Conservation (phyloP, 2,329 filamentous ascomycete species). For the Penicillium concentricum region DNA sequence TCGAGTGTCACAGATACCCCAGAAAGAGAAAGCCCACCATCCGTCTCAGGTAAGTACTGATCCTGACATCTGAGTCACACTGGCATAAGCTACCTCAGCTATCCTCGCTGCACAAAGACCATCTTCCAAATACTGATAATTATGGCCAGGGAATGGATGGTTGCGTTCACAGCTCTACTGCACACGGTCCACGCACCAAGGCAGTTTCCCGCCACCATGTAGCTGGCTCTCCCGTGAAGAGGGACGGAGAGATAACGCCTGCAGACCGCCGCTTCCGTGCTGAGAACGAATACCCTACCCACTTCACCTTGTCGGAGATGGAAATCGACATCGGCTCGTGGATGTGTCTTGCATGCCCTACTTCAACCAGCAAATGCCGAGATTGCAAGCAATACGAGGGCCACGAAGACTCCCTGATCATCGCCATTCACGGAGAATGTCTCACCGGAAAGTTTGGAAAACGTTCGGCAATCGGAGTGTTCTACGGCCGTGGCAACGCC, state of each 20-base stretch:
- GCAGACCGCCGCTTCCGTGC: conserved; percentile 1
- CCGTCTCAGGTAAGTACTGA: neutral
- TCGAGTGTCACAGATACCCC: neutral
- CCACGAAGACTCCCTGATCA: conserved; percentile 9
- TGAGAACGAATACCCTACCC: neutral
- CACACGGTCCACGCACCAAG: neutral
- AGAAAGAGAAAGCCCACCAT: neutral
- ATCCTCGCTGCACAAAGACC: neutral
- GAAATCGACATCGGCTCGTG: conserved; percentile 7
- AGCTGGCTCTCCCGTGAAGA: neutral
- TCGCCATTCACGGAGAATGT: conserved; percentile 3
- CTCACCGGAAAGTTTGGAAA: neutral
- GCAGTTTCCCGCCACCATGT: neutral
- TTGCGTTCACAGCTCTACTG: neutral
- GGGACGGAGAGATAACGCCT: neutral
- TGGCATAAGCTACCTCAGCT: neutral
- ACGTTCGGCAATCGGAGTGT: conserved; percentile 12
- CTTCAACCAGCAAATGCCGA: conserved; percentile 3
- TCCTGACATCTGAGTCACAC: neutral
- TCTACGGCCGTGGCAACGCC: conserved; percentile 9
- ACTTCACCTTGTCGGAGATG: conserved; percentile 5
- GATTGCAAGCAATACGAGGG: conserved; percentile 9
- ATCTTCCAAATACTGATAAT: neutral
- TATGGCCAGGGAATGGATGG: neutral
- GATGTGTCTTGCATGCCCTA: conserved; percentile 11